phyloP scores from a whole-genome alignment of 768 basidiomycete species.

The Tephrocybe sp. region DNA sequence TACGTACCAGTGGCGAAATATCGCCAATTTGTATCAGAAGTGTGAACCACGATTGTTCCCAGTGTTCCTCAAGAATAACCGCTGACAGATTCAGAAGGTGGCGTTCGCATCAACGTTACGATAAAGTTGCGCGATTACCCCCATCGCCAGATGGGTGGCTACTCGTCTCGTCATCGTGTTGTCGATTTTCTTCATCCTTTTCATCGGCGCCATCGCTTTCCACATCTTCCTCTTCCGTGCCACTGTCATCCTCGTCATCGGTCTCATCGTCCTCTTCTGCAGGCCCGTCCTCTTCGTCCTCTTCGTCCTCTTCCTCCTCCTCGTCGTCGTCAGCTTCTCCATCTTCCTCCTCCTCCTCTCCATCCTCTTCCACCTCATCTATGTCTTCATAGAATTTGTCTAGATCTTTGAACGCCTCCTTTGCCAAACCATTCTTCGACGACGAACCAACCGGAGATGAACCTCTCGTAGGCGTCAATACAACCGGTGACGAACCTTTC shows the following conservation, averaged over 20 bases:
- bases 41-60: no score
- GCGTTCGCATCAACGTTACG: neutral
- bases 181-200: neutral
- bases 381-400: conserved; percentile 75
- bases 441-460: conserved; percentile 45
- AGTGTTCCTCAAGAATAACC: no score
- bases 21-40: no score
- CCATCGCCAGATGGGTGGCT: neutral
- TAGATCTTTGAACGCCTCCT: conserved; percentile 57
- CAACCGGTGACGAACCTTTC: conserved; percentile 43
- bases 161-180: neutral
- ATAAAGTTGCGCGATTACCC: neutral
- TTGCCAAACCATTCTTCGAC: conserved; percentile 30
- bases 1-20: no score
- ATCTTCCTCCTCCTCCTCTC: conserved; percentile 25
- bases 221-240: neutral
- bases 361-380: conserved; percentile 27
- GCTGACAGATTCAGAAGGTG: no score
- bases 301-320: conserved; percentile 28
- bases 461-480: conserved; percentile 54
- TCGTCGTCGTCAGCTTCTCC: conserved; percentile 30
- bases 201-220: neutral
- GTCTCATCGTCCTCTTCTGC: conserved; percentile 14
- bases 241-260: neutral
- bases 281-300: conserved; percentile 26